phyloP scores from a whole-genome alignment of 805 yeast genomes.

The Blastobotrys attinorum region DNA sequence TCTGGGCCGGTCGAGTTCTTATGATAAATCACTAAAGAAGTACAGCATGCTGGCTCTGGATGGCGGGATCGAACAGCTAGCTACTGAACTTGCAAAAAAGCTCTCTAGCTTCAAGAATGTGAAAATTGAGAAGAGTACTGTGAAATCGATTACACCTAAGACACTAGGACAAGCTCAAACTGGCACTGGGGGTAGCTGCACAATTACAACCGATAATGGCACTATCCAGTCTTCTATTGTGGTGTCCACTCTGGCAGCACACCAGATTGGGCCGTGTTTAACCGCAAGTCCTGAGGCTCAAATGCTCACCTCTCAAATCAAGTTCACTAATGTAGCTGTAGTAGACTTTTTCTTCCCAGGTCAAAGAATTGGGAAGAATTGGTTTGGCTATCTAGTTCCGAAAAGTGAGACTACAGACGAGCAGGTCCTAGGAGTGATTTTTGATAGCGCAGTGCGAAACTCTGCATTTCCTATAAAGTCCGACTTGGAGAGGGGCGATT shows the following conservation, averaged over 20 bases:
- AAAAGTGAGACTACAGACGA: conserved; percentile 41
- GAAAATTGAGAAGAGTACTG: conserved; percentile 16
- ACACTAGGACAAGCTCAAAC: no score
- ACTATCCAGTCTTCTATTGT: conserved; percentile 5
- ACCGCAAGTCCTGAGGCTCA: conserved; percentile 7
- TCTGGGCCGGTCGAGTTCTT: conserved; percentile 10
- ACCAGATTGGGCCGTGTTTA: conserved; percentile 10
- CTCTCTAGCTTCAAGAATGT: conserved; percentile 17
- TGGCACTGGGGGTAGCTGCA: conserved; percentile 4
- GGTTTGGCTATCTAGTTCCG: conserved; percentile 90
- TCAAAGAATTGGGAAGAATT: conserved; percentile 37
- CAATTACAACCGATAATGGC: background rate
- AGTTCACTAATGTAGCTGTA: conserved; percentile 49
- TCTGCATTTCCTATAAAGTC: conserved; percentile 33
- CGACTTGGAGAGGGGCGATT: conserved; percentile 6
- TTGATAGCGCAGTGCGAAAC: conserved; percentile 77
- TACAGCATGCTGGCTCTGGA: conserved; percentile 16
- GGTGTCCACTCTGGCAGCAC: conserved; percentile 18
- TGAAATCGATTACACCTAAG: conserved; percentile 7
- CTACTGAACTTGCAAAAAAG: conserved; percentile 19
- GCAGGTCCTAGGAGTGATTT: conserved; percentile 74
- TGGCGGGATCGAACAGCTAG: conserved; percentile 24
- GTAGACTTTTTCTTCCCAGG: conserved; percentile 59
- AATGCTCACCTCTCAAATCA: conserved; percentile 37
- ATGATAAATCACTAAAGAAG: conserved; percentile 2